Percentiles rank a stretch among this genome's conserved stretches.
Conservation (phyloP, 2,329 filamentous ascomycete species). For the Stemphylium lycopersici region DNA sequence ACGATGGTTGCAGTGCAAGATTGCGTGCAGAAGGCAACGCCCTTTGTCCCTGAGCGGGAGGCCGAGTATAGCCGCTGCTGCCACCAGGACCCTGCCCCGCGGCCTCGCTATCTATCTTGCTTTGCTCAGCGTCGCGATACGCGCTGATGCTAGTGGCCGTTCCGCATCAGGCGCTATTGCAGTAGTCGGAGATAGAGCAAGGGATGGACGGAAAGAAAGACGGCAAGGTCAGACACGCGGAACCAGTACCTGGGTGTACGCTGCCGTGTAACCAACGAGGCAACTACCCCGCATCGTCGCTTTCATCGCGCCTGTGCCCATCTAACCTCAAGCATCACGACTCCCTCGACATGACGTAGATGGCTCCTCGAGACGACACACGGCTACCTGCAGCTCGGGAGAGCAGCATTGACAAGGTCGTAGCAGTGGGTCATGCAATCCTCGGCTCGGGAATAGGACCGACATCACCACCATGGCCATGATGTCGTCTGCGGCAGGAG, state of each 20-base stretch:
- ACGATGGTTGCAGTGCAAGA: constrained; percentile 20
- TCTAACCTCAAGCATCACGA: constrained; percentile 12
- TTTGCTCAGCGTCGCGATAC: constrained; percentile 16
- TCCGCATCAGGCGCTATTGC: neutral
- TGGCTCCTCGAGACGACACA: constrained; percentile 15
- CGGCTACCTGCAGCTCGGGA: constrained; percentile 22
- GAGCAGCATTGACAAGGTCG: constrained; percentile 1
- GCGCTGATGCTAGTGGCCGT: constrained; percentile 8
- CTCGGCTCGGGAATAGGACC: constrained; percentile 6
- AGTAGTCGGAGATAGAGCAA: neutral
- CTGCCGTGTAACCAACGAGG: constrained; percentile 16
- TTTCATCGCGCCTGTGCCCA: constrained; percentile 17
- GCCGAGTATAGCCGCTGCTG: constrained; percentile 29
- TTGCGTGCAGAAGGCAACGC: constrained; percentile 24
- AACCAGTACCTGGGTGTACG: constrained; percentile 2
- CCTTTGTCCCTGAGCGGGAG: constrained; percentile 18
- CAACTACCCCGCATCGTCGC: constrained; percentile 30
- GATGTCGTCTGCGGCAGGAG: neutral
- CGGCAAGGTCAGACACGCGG: neutral
- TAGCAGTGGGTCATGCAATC: neutral
- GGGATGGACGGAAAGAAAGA: neutral
- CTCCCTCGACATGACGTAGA: constrained; percentile 20
- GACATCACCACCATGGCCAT: constrained; percentile 4
- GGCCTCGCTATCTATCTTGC: neutral
- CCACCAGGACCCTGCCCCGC: constrained; percentile 7